Evolutionary conservation across 345 rosid genomes (phyloP).

Genomic region (Barbarea vulgaris): DNA sequence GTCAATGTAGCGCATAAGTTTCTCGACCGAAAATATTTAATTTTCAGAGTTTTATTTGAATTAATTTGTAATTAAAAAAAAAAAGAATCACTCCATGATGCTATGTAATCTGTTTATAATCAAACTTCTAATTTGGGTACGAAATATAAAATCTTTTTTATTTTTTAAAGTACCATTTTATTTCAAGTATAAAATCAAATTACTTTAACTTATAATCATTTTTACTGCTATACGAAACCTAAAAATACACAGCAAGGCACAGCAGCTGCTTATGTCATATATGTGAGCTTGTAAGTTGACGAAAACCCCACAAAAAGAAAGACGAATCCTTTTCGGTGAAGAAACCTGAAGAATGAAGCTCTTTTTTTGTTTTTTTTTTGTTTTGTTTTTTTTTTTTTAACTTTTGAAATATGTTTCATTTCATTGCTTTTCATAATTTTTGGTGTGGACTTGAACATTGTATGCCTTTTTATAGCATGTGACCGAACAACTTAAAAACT

Average conservation of each 20-base stretch:
- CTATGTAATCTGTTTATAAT: not conserved
- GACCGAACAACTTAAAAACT: slow-evolving; percentile 25
- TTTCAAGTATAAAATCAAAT: not conserved
- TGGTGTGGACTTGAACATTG: slow-evolving; percentile 19
- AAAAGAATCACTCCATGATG: not conserved
- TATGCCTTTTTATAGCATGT: slow-evolving; percentile 42
- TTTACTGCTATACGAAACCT: slow-evolving; percentile 19
- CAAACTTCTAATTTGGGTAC: slow-evolving; percentile 9
- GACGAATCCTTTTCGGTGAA: slow-evolving; percentile 36
- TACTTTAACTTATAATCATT: not conserved
- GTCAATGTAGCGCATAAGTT: not conserved
- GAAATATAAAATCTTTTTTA: not conserved
- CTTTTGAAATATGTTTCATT: slow-evolving; percentile 21
- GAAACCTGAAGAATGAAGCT: slow-evolving; percentile 34
- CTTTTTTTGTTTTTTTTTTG: not conserved
- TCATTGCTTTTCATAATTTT: slow-evolving; percentile 15
- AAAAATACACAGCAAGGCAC: slow-evolving; percentile 8
- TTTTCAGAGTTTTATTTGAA: no score
- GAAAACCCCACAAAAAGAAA: slow-evolving; percentile 29
- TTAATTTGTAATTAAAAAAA: no score
- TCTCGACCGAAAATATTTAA: not conserved
- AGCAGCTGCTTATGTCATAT: slow-evolving; percentile 30
- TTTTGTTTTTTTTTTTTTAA: not conserved
- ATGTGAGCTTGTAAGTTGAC: slow-evolving; percentile 28
- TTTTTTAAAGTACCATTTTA: no score